Evolutionary conservation across 225 moss, liverwort and hornwort genomes (phyloP).

Genomic region (Neckera pumila): DNA sequence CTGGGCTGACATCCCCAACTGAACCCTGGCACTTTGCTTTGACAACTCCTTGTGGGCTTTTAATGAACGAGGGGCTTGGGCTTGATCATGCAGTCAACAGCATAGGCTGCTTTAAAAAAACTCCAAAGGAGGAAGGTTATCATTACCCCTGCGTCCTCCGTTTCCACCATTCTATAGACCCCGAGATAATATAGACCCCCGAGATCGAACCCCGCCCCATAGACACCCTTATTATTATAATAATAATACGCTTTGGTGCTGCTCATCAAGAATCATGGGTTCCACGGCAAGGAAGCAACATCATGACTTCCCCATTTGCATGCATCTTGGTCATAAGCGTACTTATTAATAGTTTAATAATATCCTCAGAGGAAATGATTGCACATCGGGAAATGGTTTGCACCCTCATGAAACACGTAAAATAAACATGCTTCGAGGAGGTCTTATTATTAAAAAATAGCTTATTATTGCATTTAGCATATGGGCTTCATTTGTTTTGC

Average conservation of each 20-base stretch:
- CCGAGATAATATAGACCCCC: too few relatives aligned
- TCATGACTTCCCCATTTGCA: not conserved
- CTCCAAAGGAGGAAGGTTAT: not conserved
- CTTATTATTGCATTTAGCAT: too few relatives aligned
- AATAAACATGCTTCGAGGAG: not conserved
- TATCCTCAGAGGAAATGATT: not conserved
- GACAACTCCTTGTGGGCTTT: slow-evolving; percentile 10
- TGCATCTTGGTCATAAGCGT: not conserved
- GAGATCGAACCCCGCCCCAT: too few relatives aligned
- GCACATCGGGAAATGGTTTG: not conserved
- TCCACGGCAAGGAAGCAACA: slow-evolving; percentile 3
- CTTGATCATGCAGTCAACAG: slow-evolving; percentile 31
- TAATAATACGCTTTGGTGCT: not conserved
- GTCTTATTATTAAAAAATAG: too few relatives aligned
- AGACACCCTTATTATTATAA: too few relatives aligned
- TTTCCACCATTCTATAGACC: too few relatives aligned
- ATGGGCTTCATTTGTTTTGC: not conserved
- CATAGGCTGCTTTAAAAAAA: slow-evolving; percentile 15
- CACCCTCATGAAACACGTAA: not conserved
- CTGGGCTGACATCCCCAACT: not conserved
- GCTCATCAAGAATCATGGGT: not conserved
- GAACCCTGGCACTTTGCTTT: slow-evolving; percentile 7
- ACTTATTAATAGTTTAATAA: not conserved
- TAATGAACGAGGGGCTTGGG: not conserved
- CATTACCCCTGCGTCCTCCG: not conserved